Evolutionary conservation across 495 filamentous ascomycete genomes (phyloP).

Genomic region (Daldinia grandis): DNA sequence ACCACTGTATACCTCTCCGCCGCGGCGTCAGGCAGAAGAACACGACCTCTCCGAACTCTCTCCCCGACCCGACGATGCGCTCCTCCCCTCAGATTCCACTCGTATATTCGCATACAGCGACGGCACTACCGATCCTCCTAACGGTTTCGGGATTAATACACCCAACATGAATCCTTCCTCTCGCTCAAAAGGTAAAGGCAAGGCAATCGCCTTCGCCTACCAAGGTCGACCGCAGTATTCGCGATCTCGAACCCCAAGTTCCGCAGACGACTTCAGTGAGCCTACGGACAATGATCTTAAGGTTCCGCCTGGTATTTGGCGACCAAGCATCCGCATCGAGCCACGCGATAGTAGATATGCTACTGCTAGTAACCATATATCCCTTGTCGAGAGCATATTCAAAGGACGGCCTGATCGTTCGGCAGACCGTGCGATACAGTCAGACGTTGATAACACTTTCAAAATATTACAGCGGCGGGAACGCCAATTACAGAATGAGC

Average conservation of each 20-base stretch:
- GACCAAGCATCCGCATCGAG: slow-evolving; percentile 33
- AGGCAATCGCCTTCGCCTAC: slow-evolving; percentile 39
- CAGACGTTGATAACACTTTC: slow-evolving; percentile 42
- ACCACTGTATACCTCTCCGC: slow-evolving; percentile 36
- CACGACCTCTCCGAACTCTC: slow-evolving; percentile 55
- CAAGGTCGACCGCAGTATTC: slow-evolving; percentile 24
- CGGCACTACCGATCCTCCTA: not conserved
- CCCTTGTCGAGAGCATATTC: slow-evolving; percentile 45
- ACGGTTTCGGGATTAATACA: not conserved
- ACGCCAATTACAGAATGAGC: slow-evolving; percentile 71
- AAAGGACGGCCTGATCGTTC: slow-evolving; percentile 30
- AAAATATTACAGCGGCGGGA: slow-evolving; percentile 61
- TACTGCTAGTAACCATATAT: slow-evolving; percentile 12
- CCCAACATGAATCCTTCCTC: not conserved
- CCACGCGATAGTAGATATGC: slow-evolving; percentile 12
- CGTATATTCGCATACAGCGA: slow-evolving; percentile 2
- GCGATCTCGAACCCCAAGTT: slow-evolving; percentile 15
- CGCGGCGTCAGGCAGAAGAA: slow-evolving; percentile 39
- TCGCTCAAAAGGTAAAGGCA: slow-evolving; percentile 33
- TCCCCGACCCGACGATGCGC: slow-evolving; percentile 50
- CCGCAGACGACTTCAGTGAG: slow-evolving; percentile 2
- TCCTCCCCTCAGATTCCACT: slow-evolving; percentile 34
- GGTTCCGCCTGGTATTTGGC: slow-evolving; percentile 35
- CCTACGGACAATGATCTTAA: slow-evolving; percentile 2
- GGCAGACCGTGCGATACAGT: slow-evolving; percentile 19